These are phyloP conservation scores for Ganoderma multipileum DNA, from an alignment of 1,284 basidiomycete genomes.

Conservation along the genomic window DNA sequence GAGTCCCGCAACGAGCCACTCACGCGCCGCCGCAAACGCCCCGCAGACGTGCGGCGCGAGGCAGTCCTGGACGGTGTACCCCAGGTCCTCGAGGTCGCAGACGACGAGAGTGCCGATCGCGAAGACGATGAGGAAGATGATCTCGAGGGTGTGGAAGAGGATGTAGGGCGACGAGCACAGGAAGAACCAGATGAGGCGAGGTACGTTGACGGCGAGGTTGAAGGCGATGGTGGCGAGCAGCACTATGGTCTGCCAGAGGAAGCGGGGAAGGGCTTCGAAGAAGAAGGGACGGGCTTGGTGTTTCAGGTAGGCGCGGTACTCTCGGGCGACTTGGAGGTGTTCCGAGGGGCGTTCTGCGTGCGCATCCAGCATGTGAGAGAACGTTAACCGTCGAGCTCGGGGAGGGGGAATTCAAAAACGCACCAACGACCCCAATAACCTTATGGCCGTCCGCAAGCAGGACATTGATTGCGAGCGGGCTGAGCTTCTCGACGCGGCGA, in stretches of 20 bases:
- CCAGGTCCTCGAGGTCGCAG: background rate
- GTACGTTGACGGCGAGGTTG: background rate
- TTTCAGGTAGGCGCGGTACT: constrained; percentile 7
- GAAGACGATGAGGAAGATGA: background rate
- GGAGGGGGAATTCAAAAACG: background rate
- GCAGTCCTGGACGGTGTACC: background rate
- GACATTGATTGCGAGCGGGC: constrained; percentile 15
- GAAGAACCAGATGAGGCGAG: background rate
- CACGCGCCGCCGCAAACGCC: background rate
- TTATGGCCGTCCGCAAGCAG: constrained; percentile 11
- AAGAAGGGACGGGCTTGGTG: background rate
- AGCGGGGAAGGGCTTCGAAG: background rate
- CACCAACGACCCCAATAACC: constrained; percentile 23
- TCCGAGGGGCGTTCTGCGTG: constrained; percentile 17
- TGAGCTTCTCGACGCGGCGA: constrained; percentile 14
- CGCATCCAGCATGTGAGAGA: background rate
- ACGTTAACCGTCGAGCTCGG: background rate
- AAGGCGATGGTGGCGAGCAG: constrained; percentile 23
- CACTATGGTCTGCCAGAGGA: background rate
- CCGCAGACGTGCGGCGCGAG: background rate
- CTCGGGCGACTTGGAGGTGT: constrained; percentile 12
- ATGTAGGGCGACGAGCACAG: background rate
- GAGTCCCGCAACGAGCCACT: constrained; percentile 9
- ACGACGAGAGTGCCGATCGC: constrained; percentile 2
- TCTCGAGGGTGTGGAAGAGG: constrained; percentile 1